phyloP scores from a whole-genome alignment of 225 moss, liverwort and hornwort genomes.

The Pseudoscleropodium purum region DNA sequence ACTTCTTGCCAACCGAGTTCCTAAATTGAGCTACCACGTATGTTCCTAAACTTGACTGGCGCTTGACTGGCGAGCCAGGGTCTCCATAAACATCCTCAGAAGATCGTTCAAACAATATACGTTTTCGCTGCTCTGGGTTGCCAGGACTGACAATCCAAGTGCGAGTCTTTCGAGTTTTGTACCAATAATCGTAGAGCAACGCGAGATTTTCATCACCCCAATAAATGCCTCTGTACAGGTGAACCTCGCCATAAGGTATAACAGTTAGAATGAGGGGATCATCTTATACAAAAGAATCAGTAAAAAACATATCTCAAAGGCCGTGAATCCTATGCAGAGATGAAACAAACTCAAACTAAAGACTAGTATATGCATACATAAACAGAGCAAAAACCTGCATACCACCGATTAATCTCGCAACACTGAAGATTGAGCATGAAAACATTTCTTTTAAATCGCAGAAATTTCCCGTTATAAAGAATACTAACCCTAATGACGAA shows the following conservation, averaged over 20 bases:
- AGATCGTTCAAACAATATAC: conserved; percentile 69
- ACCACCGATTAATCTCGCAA: background rate
- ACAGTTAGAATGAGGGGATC: background rate
- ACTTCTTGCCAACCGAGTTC: conserved; percentile 50
- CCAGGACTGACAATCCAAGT: conserved; percentile 83
- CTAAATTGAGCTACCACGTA: conserved; percentile 68
- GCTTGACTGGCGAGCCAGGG: conserved; percentile 82
- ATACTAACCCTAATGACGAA: background rate
- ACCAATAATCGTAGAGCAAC: conserved; percentile 88
- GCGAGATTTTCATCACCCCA: conserved; percentile 83
- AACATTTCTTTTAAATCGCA: background rate
- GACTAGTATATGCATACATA: background rate
- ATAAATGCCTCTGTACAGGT: conserved; percentile 50
- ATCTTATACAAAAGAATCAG: background rate
- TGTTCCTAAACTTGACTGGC: conserved; percentile 60
- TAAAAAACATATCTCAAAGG: background rate
- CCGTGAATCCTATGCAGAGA: background rate
- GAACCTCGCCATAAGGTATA: background rate
- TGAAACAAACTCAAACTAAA: background rate
- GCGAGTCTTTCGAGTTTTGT: conserved; percentile 69
- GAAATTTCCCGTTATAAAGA: background rate
- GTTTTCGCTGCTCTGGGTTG: conserved; percentile 37
- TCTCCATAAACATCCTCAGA: conserved; percentile 94
- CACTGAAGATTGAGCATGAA: background rate
- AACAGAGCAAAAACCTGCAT: background rate